Percentiles rank a stretch among this genome's conserved stretches.
phyloP scores from a whole-genome alignment of 768 basidiomycete genomes.

The Suillus subaureus region DNA sequence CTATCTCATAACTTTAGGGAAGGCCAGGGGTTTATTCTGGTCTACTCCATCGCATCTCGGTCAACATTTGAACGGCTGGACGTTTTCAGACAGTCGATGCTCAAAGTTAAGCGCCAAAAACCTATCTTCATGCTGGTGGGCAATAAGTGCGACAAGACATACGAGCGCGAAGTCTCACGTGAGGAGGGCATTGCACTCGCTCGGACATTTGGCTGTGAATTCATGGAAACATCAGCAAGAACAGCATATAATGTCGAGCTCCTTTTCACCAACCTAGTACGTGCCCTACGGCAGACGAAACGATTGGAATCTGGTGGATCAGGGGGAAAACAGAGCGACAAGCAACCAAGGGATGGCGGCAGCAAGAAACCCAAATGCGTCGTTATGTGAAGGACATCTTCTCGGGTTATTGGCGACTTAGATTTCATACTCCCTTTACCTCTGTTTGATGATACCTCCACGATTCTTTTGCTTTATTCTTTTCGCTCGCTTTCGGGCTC shows the following conservation, averaged over 20 bases:
- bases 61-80: conserved; percentile 89
- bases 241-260: conserved; percentile 90
- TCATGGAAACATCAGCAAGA: conserved; percentile 97
- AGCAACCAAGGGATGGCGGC: conserved; percentile 46
- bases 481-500: conserved; percentile 23
- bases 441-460: conserved; percentile 82
- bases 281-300: conserved; percentile 74
- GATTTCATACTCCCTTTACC: conserved; percentile 69
- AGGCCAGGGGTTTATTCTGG: conserved; percentile 96
- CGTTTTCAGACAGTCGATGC: conserved; percentile 87
- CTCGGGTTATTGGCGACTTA: conserved; percentile 66
- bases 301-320: conserved; percentile 49
- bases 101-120: conserved; percentile 82
- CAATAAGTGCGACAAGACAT: conserved; percentile 94
- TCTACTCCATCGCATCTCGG: conserved; percentile 95
- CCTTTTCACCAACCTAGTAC: conserved; percentile 87
- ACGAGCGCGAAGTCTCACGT: conserved; percentile 86
- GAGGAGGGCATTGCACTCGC: conserved; percentile 88
- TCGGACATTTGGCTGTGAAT: conserved; percentile 84
- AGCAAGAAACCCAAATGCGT: conserved; percentile 63
- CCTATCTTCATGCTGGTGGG: conserved; percentile 94
- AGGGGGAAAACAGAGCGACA: conserved; percentile 42
- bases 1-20: conserved; percentile 55
- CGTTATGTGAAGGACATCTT: conserved; percentile 73
- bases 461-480: conserved; percentile 32